Conservation (phyloP, 2,329 filamentous ascomycete genomes). For the Ophiocordyceps camponoti-leonardi region DNA sequence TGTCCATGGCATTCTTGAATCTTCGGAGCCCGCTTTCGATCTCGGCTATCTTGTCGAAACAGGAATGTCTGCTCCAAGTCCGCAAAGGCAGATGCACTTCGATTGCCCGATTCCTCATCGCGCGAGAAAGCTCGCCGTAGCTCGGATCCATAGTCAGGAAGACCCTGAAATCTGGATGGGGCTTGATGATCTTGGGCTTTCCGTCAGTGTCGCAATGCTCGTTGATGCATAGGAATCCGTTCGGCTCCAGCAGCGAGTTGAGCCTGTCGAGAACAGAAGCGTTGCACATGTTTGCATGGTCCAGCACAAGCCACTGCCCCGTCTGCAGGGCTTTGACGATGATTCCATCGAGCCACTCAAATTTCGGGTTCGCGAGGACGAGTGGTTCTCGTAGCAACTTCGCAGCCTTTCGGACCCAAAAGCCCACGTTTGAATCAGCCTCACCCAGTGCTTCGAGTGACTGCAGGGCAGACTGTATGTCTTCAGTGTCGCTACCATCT, state of each 20-base stretch:
- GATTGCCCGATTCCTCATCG: slow-evolving; percentile 89
- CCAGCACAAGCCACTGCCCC: slow-evolving; percentile 84
- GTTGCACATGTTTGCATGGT: slow-evolving; percentile 94
- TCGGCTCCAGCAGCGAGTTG: slow-evolving; percentile 85
- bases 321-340: slow-evolving; percentile 73
- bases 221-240: slow-evolving; percentile 77
- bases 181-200: slow-evolving; percentile 59
- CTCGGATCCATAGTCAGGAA: slow-evolving; percentile 88
- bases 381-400: slow-evolving; percentile 33
- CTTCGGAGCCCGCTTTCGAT: slow-evolving; percentile 33
- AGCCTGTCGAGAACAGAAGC: slow-evolving; percentile 85
- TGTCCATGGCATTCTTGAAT: slow-evolving; percentile 21
- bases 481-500: slow-evolving; percentile 18
- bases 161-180: slow-evolving; percentile 76
- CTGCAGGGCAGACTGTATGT: slow-evolving; percentile 20
- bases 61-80: slow-evolving; percentile 13
- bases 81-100: slow-evolving; percentile 60
- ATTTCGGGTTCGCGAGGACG: slow-evolving; percentile 55
- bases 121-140: slow-evolving; percentile 83
- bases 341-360: slow-evolving; percentile 92
- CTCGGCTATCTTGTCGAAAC: slow-evolving; percentile 22
- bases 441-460: slow-evolving; percentile 23
- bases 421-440: slow-evolving; percentile 25
- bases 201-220: slow-evolving; percentile 78
- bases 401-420: slow-evolving; percentile 29